Evolutionary conservation across 2,329 filamentous ascomycete species (phyloP), one percentile per base, ranked within the genome.

Genomic region (Cadophora sp.): DNA sequence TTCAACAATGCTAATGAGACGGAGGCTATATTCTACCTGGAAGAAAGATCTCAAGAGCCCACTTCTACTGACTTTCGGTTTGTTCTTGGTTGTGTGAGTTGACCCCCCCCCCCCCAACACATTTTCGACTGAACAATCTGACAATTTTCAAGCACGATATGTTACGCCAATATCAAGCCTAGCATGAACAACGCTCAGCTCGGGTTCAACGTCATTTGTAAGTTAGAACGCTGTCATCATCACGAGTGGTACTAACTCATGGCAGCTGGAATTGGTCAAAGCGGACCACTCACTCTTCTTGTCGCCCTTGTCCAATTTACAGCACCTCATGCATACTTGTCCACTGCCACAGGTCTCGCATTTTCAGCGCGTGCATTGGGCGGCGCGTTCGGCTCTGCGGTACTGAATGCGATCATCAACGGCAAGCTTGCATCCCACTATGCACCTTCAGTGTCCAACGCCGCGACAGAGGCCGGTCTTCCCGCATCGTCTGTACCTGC

Each of bases 281-380:
- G 81, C 0, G 84, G 83, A 0, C 84, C 84, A 0, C 77, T 86
- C 4, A 84, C 83, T 0, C 79, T 86, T 2, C 79, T 86, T 5
- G 81, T 83, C 0, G 84, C 84, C 5, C 79, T 81, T 62, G 79
- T 86, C 22, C 84, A 86, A 71, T 86, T 86, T 74, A 85, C 84
- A 1, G 81, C 84, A 0, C 84, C 84, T 2, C 84, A 86, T 68
- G 81, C 81, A 4, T 85, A 81, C 72, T 80, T 86, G 16, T 85
- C 83, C 0, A 86, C 84, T 0, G 84, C 84, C 0, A 86, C 84
- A 0, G 84, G 84, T 0, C 80, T 86, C 0, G 83, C 83, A 3
- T 86, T 86, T 73, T 85, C 83, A 0, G 83, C 83, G 3, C 79
- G 84, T 31, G 84, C 84, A 34, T 82, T 86, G 19, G 84, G 84